These are phyloP conservation scores for Alternaria incomplexa DNA, from an alignment of 2,329 filamentous ascomycete genomes.

Conservation along the genomic window DNA sequence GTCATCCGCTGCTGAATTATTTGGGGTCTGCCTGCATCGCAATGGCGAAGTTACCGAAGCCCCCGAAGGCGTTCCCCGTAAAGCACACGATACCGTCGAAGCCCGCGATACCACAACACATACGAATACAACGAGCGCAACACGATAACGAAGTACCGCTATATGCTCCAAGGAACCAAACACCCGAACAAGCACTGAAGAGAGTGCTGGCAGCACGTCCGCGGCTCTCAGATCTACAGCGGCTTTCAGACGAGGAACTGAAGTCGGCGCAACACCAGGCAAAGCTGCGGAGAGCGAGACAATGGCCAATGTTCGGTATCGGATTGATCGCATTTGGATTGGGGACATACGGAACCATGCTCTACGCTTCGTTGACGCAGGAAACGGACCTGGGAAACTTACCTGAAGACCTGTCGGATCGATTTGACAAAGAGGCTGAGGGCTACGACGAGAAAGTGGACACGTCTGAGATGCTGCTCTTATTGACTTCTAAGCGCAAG, in stretches of 20 bases:
- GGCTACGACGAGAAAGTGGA: constrained; percentile 57
- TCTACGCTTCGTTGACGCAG: constrained; percentile 43
- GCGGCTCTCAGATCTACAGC: constrained; percentile 29
- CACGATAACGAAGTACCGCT: constrained; percentile 16
- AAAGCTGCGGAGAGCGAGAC: constrained; percentile 38
- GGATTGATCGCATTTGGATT: constrained; percentile 47
- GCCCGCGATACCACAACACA: constrained; percentile 22
- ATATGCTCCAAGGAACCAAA: constrained; percentile 16
- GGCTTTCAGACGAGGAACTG: constrained; percentile 37
- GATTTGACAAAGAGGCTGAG: constrained; percentile 55
- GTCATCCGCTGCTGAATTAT: constrained; percentile 3
- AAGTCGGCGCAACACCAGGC: constrained; percentile 31
- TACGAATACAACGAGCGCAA: constrained; percentile 18
- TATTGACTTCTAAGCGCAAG: constrained; percentile 50
- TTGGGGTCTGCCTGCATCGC: constrained; percentile 21
- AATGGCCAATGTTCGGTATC: constrained; percentile 41
- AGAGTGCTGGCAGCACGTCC: constrained; percentile 36
- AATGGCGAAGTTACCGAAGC: constrained; percentile 45
- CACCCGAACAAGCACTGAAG: constrained; percentile 22
- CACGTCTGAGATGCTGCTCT: constrained; percentile 51
- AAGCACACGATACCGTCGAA: constrained; percentile 28
- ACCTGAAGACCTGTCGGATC: constrained; percentile 51
- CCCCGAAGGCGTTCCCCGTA: constrained; percentile 28
- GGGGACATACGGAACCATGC: constrained; percentile 49
- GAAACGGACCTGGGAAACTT: constrained; percentile 34